Conservation (phyloP, 2,329 filamentous ascomycete genomes). For the Xylaria sp. region DNA sequence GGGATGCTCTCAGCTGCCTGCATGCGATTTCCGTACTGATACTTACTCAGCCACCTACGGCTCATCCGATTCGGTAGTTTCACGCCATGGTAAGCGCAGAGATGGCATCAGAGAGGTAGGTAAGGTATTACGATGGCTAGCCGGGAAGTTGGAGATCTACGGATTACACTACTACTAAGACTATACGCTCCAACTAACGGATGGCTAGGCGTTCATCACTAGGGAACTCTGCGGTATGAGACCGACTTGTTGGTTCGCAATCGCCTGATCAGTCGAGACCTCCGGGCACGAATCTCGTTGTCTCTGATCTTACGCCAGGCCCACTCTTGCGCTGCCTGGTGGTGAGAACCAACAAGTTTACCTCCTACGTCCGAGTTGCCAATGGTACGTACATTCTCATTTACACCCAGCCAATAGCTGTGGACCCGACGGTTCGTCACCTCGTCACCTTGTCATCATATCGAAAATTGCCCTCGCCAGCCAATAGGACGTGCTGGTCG, state of each 20-base stretch:
- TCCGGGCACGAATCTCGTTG: background rate
- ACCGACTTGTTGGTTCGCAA: background rate
- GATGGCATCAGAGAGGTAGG: constrained; percentile 1
- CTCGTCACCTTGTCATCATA: background rate
- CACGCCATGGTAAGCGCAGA: constrained; percentile 12
- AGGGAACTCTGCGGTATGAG: background rate
- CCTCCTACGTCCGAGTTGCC: background rate
- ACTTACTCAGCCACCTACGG: constrained; percentile 14
- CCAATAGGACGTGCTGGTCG: background rate
- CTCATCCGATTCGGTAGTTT: constrained; percentile 2
- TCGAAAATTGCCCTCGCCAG: background rate
- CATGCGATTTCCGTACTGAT: background rate
- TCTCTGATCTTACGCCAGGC: constrained; percentile 4
- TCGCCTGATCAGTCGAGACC: background rate
- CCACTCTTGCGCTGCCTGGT: background rate
- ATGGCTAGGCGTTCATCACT: background rate
- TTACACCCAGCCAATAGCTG: background rate
- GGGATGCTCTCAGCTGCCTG: background rate
- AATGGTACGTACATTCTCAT: background rate
- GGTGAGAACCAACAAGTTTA: background rate
- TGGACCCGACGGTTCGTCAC: constrained; percentile 1
- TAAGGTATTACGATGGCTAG: constrained; percentile 1
- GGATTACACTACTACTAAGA: background rate
- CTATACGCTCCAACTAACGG: background rate
- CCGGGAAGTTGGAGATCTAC: background rate